phyloP scores from a whole-genome alignment of 495 filamentous ascomycete genomes.

The Podospora comata region DNA sequence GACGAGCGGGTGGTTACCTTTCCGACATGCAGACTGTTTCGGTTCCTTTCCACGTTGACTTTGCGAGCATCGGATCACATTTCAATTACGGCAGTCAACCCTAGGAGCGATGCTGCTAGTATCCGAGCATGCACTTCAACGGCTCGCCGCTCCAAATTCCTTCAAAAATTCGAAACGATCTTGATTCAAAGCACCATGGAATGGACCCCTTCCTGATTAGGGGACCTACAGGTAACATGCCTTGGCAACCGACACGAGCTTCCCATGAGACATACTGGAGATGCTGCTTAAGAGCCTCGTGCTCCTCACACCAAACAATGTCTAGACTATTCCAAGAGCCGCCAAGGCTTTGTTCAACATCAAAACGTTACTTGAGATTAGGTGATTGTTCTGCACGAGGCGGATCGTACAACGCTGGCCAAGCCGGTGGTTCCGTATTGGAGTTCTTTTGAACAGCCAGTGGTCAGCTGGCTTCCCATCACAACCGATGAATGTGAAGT shows the following conservation, averaged over 20 bases:
- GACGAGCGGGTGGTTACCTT: neutral
- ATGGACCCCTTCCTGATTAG: neutral
- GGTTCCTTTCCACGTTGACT: neutral
- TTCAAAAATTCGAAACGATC: neutral
- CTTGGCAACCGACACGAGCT: neutral
- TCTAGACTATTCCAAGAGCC: neutral
- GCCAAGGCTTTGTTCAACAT: constrained; percentile 3
- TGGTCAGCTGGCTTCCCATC: neutral
- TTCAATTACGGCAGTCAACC: neutral
- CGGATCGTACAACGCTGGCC: neutral
- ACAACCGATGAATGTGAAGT: neutral
- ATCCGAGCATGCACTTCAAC: neutral
- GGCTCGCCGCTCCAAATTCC: neutral
- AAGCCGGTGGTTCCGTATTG: neutral
- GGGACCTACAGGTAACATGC: neutral
- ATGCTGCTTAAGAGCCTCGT: neutral
- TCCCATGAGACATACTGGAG: neutral
- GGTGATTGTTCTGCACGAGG: constrained; percentile 1
- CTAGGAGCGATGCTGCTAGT: neutral
- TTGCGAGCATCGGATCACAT: neutral
- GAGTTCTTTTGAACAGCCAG: neutral
- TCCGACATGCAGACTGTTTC: neutral
- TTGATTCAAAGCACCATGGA: neutral
- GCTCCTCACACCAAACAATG: neutral
- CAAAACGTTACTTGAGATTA: constrained; percentile 6